Base-by-base conservation (phyloP, 139 green algal species). In the Chlorella sp. region DNA sequence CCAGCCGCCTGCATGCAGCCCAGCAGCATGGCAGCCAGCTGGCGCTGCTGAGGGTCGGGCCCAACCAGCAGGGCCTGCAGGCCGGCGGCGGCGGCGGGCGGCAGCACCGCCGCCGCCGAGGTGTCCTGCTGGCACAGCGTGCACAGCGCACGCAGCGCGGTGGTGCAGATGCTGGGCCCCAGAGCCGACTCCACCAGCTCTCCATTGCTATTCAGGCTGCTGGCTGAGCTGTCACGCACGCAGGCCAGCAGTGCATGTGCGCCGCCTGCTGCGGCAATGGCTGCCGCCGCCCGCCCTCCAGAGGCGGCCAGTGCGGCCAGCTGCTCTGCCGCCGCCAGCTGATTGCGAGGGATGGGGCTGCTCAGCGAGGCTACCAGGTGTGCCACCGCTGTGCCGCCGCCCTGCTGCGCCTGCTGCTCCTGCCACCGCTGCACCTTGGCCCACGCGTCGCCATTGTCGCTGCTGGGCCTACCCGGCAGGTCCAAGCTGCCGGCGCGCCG, bases 121-220 rank as follows among this genome's bases (percentile, higher is more conserved):
- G 41, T 28, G 28, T 57, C 34, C 20, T 64, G 41, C 41, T 75
- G 78, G 39, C 51, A 60, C 63, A 84, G 78, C 63, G 63, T 67
- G 78, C 78, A 84, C 78, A 84, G 78, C 64, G 78, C 32, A 32
- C 78, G 78, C 78, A 84, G 78, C 63, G 78, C 63, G 13, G 78
- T 64, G 7, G 41, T 75, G 64, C 63, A 65, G 44, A 76, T 21
- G 30, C 30, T 28, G 12, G 74, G 34, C 15, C 41, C 11, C 64
- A 84, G n/a, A 4, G 78, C 39, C 0, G 56, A 38, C 28, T 60
- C 76, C 28, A 62, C 57, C 0, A 56, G 51, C 25, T 82, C 76
- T 0, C 25, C 9, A 23, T 62, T n/a, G 4, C 60, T 73, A 39
- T 62, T 56, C 1, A 73, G 60, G 9, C 71, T 21, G 60, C 76